Percentiles rank a stretch among this genome's conserved stretches.
Evolutionary conservation across 73 alveolate genomes (phyloP).

Genomic region (Durusdinium trenchii): DNA sequence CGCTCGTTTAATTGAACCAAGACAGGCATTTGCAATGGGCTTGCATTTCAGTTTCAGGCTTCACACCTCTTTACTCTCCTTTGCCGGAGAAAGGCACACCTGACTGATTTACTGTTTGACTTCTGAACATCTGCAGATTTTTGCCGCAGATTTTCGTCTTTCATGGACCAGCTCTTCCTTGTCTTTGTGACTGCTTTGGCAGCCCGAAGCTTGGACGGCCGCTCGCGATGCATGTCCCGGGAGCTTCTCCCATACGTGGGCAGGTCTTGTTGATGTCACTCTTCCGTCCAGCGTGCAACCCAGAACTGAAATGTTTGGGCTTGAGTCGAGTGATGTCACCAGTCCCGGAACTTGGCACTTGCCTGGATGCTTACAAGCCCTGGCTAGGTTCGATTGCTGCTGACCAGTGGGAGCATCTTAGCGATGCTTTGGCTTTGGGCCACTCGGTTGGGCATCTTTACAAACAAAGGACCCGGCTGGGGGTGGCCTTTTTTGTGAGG

Average conservation of each 20-base stretch:
- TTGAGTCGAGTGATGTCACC: neutral
- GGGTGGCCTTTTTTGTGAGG: too few species aligned
- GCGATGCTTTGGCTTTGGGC: constrained; percentile 37
- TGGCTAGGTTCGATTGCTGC: constrained; percentile 20
- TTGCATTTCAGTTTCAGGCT: constrained; percentile 44
- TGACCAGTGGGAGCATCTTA: neutral
- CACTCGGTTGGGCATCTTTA: too few species aligned
- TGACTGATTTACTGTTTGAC: neutral
- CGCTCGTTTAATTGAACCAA: neutral
- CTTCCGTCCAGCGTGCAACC: constrained; percentile 73
- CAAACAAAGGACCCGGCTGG: too few species aligned
- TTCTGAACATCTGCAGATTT: neutral
- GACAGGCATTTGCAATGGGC: neutral
- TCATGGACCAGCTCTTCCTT: constrained; percentile 40
- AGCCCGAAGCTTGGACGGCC: neutral
- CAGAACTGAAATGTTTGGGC: too few species aligned
- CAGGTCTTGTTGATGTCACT: constrained; percentile 56
- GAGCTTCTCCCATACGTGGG: too few species aligned
- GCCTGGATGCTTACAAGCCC: neutral
- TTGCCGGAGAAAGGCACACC: neutral
- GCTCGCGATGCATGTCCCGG: neutral
- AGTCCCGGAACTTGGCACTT: neutral
- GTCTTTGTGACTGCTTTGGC: neutral
- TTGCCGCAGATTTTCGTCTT: constrained; percentile 68
- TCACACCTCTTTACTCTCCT: neutral